Conservation (phyloP, 495 filamentous ascomycete species). For the Podospora anserina region DNA sequence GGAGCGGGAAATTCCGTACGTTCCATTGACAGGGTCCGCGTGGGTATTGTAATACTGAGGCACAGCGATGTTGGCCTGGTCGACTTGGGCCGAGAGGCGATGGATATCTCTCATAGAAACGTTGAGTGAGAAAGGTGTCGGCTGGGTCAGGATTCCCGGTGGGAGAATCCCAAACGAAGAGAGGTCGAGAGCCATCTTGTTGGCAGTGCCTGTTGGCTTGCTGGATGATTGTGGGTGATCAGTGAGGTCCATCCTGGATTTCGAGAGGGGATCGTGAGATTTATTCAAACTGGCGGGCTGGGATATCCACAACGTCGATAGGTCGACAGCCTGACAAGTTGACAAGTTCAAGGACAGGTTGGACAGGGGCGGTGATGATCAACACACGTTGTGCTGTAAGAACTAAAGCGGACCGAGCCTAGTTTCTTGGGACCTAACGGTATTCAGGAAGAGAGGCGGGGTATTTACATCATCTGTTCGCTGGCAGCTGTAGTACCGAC, state of each 20-base stretch:
- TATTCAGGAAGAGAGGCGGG: background rate
- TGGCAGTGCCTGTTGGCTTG: background rate
- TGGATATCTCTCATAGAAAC: conserved; percentile 5
- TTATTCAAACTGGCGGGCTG: background rate
- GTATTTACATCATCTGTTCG: background rate
- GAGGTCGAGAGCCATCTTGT: conserved; percentile 2
- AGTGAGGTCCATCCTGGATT: background rate
- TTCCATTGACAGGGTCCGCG: conserved; percentile 19
- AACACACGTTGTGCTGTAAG: background rate
- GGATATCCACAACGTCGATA: background rate
- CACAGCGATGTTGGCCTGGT: conserved; percentile 7
- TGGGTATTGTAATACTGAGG: conserved; percentile 24
- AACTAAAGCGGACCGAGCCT: background rate
- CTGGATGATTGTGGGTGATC: background rate
- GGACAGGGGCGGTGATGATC: background rate
- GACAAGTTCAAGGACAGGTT: background rate
- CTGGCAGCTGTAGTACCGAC: background rate
- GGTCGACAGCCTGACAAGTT: background rate
- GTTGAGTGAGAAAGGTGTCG: conserved; percentile 4
- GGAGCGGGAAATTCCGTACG: conserved; percentile 53
- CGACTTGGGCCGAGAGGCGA: conserved; percentile 7
- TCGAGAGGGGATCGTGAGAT: background rate
- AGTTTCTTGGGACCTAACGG: background rate
- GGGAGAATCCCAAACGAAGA: conserved; percentile 7
- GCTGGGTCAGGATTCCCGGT: background rate